These are phyloP conservation scores for Beauveria pseudobassiana DNA, from an alignment of 2,329 filamentous ascomycete genomes.

Conservation along the genomic window DNA sequence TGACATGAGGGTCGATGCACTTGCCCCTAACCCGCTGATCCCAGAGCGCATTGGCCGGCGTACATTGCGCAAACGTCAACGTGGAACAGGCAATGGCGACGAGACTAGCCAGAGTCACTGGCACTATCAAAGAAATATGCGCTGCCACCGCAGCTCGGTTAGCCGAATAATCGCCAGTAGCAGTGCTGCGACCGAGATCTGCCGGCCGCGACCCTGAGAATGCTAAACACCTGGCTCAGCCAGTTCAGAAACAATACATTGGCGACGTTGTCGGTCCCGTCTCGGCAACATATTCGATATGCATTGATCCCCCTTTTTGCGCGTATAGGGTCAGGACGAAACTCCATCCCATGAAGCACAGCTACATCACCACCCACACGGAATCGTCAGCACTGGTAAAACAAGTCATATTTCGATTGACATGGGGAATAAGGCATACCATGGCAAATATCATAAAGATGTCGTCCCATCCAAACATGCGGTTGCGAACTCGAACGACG, in stretches of 20 bases:
- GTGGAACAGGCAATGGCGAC: conserved; percentile 16
- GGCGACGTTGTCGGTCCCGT: conserved; percentile 16
- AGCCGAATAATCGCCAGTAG: conserved; percentile 16
- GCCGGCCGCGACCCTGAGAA: conserved; percentile 17
- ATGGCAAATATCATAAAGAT: conserved; percentile 16
- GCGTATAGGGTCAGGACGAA: conserved; percentile 15
- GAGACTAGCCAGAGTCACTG: conserved; percentile 14
- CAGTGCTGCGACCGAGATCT: conserved; percentile 17
- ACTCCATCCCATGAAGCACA: conserved; percentile 17
- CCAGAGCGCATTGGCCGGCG: conserved; percentile 16
- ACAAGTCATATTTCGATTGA: not conserved
- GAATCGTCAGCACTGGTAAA: not conserved
- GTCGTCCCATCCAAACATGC: conserved; percentile 17
- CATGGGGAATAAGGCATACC: conserved; percentile 5
- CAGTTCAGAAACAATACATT: conserved; percentile 17
- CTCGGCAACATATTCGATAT: conserved; percentile 13
- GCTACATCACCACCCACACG: not conserved
- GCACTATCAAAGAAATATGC: conserved; percentile 16
- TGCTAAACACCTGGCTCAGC: conserved; percentile 16
- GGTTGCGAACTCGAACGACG: conserved; percentile 9
- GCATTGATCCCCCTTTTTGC: conserved; percentile 14
- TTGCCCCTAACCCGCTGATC: conserved; percentile 14
- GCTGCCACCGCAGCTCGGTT: conserved; percentile 16
- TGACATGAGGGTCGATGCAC: conserved; percentile 16
- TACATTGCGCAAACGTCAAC: conserved; percentile 17